Evolutionary conservation across 176 grass and related monocot species (phyloP), one percentile per base, ranked within the genome.

Genomic region (Phragmites australis): DNA sequence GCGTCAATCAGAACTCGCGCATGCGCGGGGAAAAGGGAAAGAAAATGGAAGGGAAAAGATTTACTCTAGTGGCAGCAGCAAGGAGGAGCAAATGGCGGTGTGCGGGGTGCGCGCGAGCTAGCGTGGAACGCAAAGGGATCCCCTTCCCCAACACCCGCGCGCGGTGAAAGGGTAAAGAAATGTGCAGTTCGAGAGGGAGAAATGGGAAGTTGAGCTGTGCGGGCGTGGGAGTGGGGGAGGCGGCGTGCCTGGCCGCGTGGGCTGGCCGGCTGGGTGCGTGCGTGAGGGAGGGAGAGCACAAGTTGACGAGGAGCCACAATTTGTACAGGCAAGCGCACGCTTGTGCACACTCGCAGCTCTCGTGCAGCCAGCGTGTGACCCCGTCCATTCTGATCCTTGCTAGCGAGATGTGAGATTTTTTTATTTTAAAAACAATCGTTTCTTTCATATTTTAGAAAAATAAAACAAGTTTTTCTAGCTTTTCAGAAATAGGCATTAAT

Each of bases 121-220:
- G 56, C 58, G 68, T 49, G 60, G 49, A 74, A 65, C 52, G 34
- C 31, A 81, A 76, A 61, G 40, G 37, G 82, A 70, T 81, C 37
- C 53, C 50, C n/a, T 25, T 12, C 43, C 66, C 0, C 43, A 50
- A 31, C 56, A 40, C 75, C 44, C 50, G 52, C 86, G 74, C 77
- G 77, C 87, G 75, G 69, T 27, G 70, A 41, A 81, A 62, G 70
- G 68, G 82, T 63, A 63, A 47, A 47, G 69, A 47, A 56, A 71
- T 76, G 47, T 21, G 72, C 82, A 30, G 87, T 68, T 75, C 37
- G 51, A 44, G 77, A 75, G 17, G 5, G 11, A n/a, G 54, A 39
- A 43, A 60, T 72, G 79, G 47, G 80, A 8, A 41, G 57, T 49
- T 55, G 78, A 61, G 81, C 70, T 40, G 51, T 50, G 74, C 34